Percentiles rank a stretch among this genome's conserved stretches.
phyloP scores from a whole-genome alignment of 352 stramenopile genomes.

The Achlya hypogyna region DNA sequence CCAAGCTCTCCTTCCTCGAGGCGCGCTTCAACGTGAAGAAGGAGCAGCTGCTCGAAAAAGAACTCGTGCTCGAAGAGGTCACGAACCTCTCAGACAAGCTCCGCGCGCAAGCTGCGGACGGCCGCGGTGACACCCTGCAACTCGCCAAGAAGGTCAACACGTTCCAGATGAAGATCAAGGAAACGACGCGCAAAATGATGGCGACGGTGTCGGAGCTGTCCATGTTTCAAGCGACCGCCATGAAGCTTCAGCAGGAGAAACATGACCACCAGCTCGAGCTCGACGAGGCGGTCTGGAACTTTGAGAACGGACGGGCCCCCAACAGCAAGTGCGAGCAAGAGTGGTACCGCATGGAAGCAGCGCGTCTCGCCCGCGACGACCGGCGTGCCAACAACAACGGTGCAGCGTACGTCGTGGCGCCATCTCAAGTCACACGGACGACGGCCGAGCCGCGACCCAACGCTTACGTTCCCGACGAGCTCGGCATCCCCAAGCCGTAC shows the following conservation, averaged over 20 bases:
- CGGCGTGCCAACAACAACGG: constrained; percentile 32
- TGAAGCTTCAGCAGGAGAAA: constrained; percentile 92
- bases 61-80: constrained; percentile 91
- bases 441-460: constrained; percentile 88
- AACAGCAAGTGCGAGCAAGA: constrained; percentile 72
- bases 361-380: constrained; percentile 46
- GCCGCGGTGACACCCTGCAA: constrained; percentile 66
- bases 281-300: constrained; percentile 46
- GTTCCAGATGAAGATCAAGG: constrained; percentile 85
- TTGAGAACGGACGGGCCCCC: constrained; percentile 59
- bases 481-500: constrained; percentile 91
- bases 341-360: constrained; percentile 45
- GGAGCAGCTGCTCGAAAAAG: constrained; percentile 89
- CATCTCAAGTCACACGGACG: constrained; percentile 70
- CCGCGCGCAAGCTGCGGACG: constrained; percentile 56
- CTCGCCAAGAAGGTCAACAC: constrained; percentile 86
- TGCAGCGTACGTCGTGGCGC: constrained; percentile 31
- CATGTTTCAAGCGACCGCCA: constrained; percentile 92
- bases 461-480: constrained; percentile 89
- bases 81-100: constrained; percentile 82
- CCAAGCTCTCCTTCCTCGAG: constrained; percentile 80
- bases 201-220: constrained; percentile 89
- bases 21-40: constrained; percentile 86
- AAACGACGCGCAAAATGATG: constrained; percentile 91
- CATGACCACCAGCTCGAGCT: constrained; percentile 56